Evolutionary conservation across 2,329 filamentous ascomycete genomes (phyloP).

Genomic region (Colletotrichum siamense): DNA sequence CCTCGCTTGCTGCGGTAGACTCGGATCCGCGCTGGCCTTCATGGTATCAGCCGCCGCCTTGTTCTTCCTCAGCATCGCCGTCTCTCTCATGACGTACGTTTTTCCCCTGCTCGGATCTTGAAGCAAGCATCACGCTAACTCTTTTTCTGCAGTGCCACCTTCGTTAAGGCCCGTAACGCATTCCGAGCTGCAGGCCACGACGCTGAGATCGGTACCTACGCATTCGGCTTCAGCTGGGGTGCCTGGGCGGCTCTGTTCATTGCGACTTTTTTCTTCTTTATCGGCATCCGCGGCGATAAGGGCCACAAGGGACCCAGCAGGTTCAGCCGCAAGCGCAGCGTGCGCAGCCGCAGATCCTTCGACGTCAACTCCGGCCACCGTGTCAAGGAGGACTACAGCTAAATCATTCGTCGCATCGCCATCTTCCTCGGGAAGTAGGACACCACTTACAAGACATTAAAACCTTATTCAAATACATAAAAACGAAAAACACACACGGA

Average conservation of each 20-base stretch:
- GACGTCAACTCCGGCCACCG: conserved; percentile 58
- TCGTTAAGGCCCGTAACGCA: conserved; percentile 71
- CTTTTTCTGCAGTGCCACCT: conserved; percentile 50
- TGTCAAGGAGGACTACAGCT: conserved; percentile 75
- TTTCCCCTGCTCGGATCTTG: conserved; percentile 11
- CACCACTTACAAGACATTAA: neutral
- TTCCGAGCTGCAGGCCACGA: conserved; percentile 62
- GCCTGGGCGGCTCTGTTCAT: conserved; percentile 71
- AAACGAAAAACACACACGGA: neutral
- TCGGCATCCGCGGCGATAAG: conserved; percentile 61
- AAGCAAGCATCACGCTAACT: neutral
- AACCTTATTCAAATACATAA: neutral
- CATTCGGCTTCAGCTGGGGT: conserved; percentile 80
- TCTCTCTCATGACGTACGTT: conserved; percentile 77
- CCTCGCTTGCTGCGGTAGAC: conserved; percentile 72
- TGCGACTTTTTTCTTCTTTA: conserved; percentile 70
- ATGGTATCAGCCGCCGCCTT: conserved; percentile 63
- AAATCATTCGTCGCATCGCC: conserved; percentile 25
- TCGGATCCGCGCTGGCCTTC: conserved; percentile 72
- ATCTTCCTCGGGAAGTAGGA: neutral
- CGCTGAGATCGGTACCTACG: conserved; percentile 69
- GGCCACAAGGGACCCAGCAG: conserved; percentile 40
- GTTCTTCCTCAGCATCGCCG: conserved; percentile 72
- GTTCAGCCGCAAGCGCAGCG: conserved; percentile 55
- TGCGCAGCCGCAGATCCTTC: conserved; percentile 59